phyloP scores from a whole-genome alignment of 106 monocot genomes.

The Acanthochlamys bracteata region DNA sequence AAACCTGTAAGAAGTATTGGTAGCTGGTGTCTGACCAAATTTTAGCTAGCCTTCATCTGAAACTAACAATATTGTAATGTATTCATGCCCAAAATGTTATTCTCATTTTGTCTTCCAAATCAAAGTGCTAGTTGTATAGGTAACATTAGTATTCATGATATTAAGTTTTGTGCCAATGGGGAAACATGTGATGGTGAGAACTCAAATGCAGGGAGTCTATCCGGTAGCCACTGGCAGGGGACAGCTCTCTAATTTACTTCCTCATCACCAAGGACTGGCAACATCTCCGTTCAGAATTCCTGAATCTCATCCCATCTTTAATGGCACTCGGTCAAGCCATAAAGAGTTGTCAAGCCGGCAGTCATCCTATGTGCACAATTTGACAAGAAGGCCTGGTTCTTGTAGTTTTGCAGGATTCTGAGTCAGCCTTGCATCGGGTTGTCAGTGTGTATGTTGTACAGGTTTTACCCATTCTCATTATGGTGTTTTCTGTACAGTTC shows the following conservation, averaged over 20 bases:
- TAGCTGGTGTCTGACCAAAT: no score
- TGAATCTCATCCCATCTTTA: background rate
- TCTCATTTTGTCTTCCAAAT: no score
- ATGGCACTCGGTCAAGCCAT: background rate
- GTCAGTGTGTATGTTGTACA: no score
- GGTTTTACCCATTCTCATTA: no score
- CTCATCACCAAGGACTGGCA: no score
- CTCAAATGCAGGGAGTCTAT: constrained; percentile 1
- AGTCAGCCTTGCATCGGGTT: no score
- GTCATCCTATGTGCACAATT: background rate
- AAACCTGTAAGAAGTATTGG: no score
- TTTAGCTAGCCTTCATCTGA: no score
- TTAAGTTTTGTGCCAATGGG: constrained; percentile 1
- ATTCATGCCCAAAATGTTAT: no score
- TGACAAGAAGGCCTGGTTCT: background rate
- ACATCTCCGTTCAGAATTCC: background rate
- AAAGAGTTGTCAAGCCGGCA: constrained; percentile 10
- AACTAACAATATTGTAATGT: no score
- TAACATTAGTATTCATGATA: no score
- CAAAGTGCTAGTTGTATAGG: no score
- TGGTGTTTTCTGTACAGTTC: background rate
- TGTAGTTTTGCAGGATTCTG: constrained; percentile 8
- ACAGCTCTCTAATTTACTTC: background rate
- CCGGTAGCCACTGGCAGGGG: background rate
- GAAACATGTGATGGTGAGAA: constrained; percentile 5